Evolutionary conservation across 192 early-diverging fungal genomes (phyloP), one percentile per base, ranked within the genome.

Genomic region (Allomyces macrogynus): DNA sequence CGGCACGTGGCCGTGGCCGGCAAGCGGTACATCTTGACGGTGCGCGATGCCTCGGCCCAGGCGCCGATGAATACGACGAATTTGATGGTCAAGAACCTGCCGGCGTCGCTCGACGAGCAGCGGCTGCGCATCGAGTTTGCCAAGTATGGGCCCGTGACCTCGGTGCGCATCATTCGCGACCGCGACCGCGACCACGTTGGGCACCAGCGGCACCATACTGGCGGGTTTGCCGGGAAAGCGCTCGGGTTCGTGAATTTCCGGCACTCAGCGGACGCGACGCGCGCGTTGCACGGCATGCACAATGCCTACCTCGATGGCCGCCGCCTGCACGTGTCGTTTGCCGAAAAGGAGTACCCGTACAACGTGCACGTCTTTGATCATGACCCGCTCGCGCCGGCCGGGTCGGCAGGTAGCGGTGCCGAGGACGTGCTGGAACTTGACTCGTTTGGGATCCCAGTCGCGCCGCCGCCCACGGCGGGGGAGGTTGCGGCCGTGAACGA

Each of bases 71-170:
- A 57, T 16, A 57, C 49, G 16, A 57, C 49, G 16, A 57, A 57
- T n/a, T n/a, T 57, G 49, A 57, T 57, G 49, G 49, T 57, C 49
- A 57, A 57, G 49, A 57, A 57, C 49, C 49, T 57, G 49, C 49
- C 49, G 12, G 49, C 49, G 16, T 14, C 12, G 16, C 12, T 57
- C 16, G 20, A 14, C 16, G 49, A 57, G 49, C 16, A 14, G 49
- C 49, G 49, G 16, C 49, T 57, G 49, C 20, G 12, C 20, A n/a
- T 20, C 16, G 20, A 14, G 49, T 57, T 57, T 57, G 12, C 49
- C 16, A 14, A 57, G 49, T 57, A 20, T 5, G 49, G 49, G 12
- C 49, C 16, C 49, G 49, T 57, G 16, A 57, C 49, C 49, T 57
- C 49, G 49, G 49, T 57, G 12, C 49, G 49, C 16, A 57, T 57